These are phyloP conservation scores for Aspergillus latus DNA, from an alignment of 2,329 filamentous ascomycete genomes.

Conservation along the genomic window DNA sequence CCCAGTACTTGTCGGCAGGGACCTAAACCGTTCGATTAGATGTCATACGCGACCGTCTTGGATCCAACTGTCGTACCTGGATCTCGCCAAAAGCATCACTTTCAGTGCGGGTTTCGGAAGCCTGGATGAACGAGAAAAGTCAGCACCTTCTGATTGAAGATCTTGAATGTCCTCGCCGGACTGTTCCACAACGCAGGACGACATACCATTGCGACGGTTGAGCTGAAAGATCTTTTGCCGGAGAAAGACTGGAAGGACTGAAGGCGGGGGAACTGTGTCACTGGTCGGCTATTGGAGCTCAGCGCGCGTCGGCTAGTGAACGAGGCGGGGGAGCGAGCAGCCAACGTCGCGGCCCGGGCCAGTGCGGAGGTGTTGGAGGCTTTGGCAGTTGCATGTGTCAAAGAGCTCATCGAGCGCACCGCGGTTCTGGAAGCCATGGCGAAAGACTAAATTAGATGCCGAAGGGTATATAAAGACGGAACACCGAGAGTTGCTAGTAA, in stretches of 20 bases:
- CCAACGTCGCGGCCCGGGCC: slow-evolving; percentile 31
- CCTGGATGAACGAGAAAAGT: slow-evolving; percentile 25
- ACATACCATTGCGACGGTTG: slow-evolving; percentile 41
- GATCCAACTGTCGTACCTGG: slow-evolving; percentile 49
- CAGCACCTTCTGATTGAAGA: slow-evolving; percentile 1
- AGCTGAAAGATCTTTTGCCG: slow-evolving; percentile 39
- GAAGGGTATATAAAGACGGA: slow-evolving; percentile 1
- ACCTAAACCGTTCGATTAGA: slow-evolving; percentile 51
- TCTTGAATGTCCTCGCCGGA: not conserved
- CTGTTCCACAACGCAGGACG: not conserved
- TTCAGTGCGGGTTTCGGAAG: slow-evolving; percentile 69
- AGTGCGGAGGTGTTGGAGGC: slow-evolving; percentile 33
- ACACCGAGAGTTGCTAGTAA: slow-evolving; percentile 2
- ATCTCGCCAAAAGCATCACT: slow-evolving; percentile 98
- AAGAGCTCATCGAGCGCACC: slow-evolving; percentile 38
- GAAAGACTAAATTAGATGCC: slow-evolving; percentile 19
- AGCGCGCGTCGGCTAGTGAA: slow-evolving; percentile 28
- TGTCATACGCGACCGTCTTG: not conserved
- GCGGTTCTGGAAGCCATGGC: slow-evolving; percentile 41
- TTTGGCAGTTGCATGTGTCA: slow-evolving; percentile 36
- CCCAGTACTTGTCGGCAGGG: slow-evolving; percentile 93
- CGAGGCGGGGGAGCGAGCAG: slow-evolving; percentile 32
- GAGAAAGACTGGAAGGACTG: slow-evolving; percentile 33
- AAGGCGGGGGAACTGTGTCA: slow-evolving; percentile 38
- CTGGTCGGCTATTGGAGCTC: slow-evolving; percentile 32